These are phyloP conservation scores for Leccinum pachyderme DNA, from an alignment of 1,284 basidiomycete species.

Conservation along the genomic window DNA sequence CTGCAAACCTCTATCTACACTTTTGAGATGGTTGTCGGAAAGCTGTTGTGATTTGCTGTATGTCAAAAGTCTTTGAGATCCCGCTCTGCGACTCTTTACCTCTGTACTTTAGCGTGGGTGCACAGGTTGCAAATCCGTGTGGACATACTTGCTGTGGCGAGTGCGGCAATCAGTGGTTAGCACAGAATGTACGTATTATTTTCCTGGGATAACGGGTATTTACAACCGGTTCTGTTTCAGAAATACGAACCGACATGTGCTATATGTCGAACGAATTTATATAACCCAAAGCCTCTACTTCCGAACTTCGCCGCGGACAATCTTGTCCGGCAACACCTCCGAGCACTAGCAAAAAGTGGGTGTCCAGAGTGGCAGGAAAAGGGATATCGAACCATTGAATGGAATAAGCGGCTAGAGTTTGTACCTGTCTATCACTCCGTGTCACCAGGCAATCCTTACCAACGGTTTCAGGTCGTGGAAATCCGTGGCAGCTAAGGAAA, in stretches of 20 bases:
- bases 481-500: slow-evolving; percentile 17
- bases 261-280: slow-evolving; percentile 45
- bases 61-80: slow-evolving; percentile 18
- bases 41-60: slow-evolving; percentile 60
- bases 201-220: neutral
- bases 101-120: slow-evolving; percentile 39
- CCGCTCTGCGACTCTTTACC: slow-evolving; percentile 1
- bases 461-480: slow-evolving; percentile 30
- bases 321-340: slow-evolving; percentile 48
- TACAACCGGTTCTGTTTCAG: slow-evolving; percentile 22
- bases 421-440: slow-evolving; percentile 12
- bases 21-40: slow-evolving; percentile 8
- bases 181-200: slow-evolving; percentile 37
- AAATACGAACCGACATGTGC: slow-evolving; percentile 42
- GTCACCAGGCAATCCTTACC: neutral
- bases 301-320: slow-evolving; percentile 53
- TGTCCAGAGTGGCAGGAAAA: slow-evolving; percentile 44
- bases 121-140: slow-evolving; percentile 56
- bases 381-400: slow-evolving; percentile 44
- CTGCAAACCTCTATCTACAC: neutral
- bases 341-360: slow-evolving; percentile 39
- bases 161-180: slow-evolving; percentile 50
- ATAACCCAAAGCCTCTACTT: slow-evolving; percentile 40
- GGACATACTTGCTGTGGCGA: slow-evolving; percentile 57
- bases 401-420: slow-evolving; percentile 46